Evolutionary conservation across 345 rosid species (phyloP).

Genomic region (Brassica juncea): DNA sequence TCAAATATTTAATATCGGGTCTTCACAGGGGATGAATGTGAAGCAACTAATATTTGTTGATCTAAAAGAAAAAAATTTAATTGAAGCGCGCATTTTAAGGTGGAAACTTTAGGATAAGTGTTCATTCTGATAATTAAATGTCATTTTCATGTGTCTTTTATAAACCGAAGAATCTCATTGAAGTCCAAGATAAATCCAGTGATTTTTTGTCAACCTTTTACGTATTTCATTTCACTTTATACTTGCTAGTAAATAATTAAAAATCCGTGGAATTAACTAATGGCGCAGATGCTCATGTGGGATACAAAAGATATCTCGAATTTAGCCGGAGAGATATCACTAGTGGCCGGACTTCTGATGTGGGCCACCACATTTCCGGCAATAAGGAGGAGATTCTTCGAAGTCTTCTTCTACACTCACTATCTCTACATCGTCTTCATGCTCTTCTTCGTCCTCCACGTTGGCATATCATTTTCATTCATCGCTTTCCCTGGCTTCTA

Average conservation of each 20-base stretch:
- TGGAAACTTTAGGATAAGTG: background rate
- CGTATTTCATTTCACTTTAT: background rate
- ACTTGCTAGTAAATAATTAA: background rate
- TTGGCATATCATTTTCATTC: conserved; percentile 54
- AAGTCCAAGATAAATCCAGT: background rate
- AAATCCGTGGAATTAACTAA: background rate
- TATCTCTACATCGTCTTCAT: conserved; percentile 68
- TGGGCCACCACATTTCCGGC: conserved; percentile 73
- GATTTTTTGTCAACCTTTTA: background rate
- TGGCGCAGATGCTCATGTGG: conserved; percentile 58
- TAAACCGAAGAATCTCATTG: background rate
- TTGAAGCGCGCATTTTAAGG: conserved; percentile 19
- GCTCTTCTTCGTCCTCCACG: conserved; percentile 67
- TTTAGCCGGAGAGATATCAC: conserved; percentile 69
- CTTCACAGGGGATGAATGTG: conserved; percentile 1
- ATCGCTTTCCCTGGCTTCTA: conserved; percentile 75
- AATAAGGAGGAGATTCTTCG: conserved; percentile 62
- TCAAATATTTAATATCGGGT: background rate
- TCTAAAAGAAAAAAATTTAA: background rate
- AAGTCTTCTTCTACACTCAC: conserved; percentile 81
- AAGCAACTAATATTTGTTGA: background rate
- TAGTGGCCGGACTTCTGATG: conserved; percentile 55
- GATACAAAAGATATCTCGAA: conserved; percentile 46
- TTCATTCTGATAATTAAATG: background rate
- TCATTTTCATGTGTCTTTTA: background rate